Conservation (phyloP, 805 yeast species). For the Lachancea quebecensis region DNA sequence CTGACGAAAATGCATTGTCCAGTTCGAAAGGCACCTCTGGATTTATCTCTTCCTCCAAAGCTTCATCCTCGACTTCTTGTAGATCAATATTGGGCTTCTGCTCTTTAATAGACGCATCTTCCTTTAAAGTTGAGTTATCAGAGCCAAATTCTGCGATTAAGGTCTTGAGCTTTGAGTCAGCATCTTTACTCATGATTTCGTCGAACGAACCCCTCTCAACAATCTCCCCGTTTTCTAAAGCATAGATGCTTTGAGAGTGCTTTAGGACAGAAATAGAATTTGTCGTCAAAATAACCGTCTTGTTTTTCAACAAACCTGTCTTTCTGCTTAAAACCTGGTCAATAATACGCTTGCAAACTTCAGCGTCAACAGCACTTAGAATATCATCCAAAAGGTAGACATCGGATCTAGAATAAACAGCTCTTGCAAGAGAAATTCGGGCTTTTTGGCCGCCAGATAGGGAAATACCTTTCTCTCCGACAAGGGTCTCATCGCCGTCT, state of each 20-base stretch:
- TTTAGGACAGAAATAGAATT: constrained; percentile 49
- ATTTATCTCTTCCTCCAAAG: constrained; percentile 7
- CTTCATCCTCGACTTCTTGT: constrained; percentile 16
- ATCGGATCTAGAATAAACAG: constrained; percentile 57
- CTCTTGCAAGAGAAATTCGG: constrained; percentile 58
- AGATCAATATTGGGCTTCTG: constrained; percentile 4
- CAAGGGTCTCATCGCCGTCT: constrained; percentile 48
- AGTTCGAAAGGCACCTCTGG: constrained; percentile 4
- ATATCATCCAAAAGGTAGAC: constrained; percentile 58
- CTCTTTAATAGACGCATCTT: constrained; percentile 16
- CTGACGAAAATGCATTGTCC: constrained; percentile 1
- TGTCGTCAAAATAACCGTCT: constrained; percentile 52
- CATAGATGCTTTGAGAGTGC: constrained; percentile 54
- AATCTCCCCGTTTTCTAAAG: constrained; percentile 48
- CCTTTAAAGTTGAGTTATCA: constrained; percentile 7
- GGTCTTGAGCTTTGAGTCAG: constrained; percentile 30
- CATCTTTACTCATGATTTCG: constrained; percentile 35
- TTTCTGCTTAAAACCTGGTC: constrained; percentile 39
- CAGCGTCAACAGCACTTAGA: constrained; percentile 66
- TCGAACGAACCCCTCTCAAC: constrained; percentile 52
- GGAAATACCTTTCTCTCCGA: constrained; percentile 57
- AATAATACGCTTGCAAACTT: constrained; percentile 53
- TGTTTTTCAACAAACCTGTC: constrained; percentile 42
- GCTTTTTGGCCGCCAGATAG: constrained; percentile 61
- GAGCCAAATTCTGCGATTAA: constrained; percentile 26